phyloP scores from a whole-genome alignment of 495 filamentous ascomycete genomes.

The Geoglossum glabrum region DNA sequence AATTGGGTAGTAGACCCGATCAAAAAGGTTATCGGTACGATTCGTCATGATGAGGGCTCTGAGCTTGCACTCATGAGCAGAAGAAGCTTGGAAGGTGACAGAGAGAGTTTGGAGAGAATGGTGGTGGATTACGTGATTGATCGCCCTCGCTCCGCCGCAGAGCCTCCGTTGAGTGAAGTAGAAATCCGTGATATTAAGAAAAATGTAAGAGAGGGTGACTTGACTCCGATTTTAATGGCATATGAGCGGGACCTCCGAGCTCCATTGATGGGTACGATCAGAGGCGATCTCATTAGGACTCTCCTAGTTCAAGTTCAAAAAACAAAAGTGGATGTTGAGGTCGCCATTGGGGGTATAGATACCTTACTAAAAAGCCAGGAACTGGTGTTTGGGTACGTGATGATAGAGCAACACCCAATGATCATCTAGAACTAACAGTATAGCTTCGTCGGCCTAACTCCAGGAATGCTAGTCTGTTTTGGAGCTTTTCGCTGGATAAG shows the following conservation, averaged over 20 bases:
- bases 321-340: slow-evolving; percentile 94
- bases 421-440: slow-evolving; percentile 10
- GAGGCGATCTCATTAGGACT: slow-evolving; percentile 72
- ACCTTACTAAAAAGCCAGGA: slow-evolving; percentile 85
- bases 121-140: slow-evolving; percentile 85
- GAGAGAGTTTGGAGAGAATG: slow-evolving; percentile 87
- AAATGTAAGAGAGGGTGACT: slow-evolving; percentile 74
- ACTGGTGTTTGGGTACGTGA: slow-evolving; percentile 61
- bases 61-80: slow-evolving; percentile 93
- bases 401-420: neutral
- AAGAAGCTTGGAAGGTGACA: slow-evolving; percentile 69
- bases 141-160: slow-evolving; percentile 34
- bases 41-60: slow-evolving; percentile 72
- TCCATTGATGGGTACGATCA: slow-evolving; percentile 59
- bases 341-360: slow-evolving; percentile 89
- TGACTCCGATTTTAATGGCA: slow-evolving; percentile 74
- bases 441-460: slow-evolving; percentile 76
- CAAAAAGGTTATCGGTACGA: slow-evolving; percentile 68
- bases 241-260: slow-evolving; percentile 72
- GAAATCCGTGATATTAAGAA: slow-evolving; percentile 49
- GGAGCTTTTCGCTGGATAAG: slow-evolving; percentile 52
- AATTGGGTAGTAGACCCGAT: slow-evolving; percentile 88
- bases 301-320: slow-evolving; percentile 94
- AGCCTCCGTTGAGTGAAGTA: slow-evolving; percentile 26
- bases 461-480: slow-evolving; percentile 67